These are phyloP conservation scores for Xanthoceras sorbifolium DNA, from an alignment of 345 rosid species.

Conservation along the genomic window DNA sequence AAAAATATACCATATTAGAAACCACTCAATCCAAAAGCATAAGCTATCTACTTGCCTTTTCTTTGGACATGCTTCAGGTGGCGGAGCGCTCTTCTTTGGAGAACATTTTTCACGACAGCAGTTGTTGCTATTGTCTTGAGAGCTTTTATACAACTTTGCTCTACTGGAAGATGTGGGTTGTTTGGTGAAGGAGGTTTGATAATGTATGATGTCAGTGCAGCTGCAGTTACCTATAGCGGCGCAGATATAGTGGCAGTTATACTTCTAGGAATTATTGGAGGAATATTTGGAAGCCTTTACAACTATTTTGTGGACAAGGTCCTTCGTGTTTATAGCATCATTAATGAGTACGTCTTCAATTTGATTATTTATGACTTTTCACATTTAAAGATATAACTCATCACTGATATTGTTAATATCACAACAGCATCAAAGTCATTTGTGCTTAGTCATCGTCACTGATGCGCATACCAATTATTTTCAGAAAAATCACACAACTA, in stretches of 20 bases:
- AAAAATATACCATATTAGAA: not conserved
- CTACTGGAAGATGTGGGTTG: constrained; percentile 54
- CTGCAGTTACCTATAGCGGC: constrained; percentile 36
- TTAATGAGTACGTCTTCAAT: constrained; percentile 49
- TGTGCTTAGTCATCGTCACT: not conserved
- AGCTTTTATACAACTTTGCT: constrained; percentile 55
- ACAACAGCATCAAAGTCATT: not conserved
- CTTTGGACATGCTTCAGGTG: constrained; percentile 40
- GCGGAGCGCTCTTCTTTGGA: constrained; percentile 84
- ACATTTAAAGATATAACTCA: not conserved
- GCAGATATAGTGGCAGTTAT: constrained; percentile 58
- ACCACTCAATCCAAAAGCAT: not conserved
- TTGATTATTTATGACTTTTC: constrained; percentile 5
- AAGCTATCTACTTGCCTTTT: not conserved
- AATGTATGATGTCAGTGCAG: constrained; percentile 63
- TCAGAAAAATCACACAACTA: not conserved
- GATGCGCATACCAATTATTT: not conserved
- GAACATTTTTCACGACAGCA: constrained; percentile 77
- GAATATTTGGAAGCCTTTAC: constrained; percentile 64
- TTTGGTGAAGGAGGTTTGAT: constrained; percentile 73
- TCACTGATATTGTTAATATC: not conserved
- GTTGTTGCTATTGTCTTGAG: constrained; percentile 70
- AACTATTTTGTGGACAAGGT: constrained; percentile 62
- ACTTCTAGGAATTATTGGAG: constrained; percentile 61
- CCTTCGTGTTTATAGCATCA: constrained; percentile 62